Evolutionary conservation across 371 early-diverging fungal species (phyloP), one percentile per base, ranked within the genome.

Genomic region (Parasitella parasitica): DNA sequence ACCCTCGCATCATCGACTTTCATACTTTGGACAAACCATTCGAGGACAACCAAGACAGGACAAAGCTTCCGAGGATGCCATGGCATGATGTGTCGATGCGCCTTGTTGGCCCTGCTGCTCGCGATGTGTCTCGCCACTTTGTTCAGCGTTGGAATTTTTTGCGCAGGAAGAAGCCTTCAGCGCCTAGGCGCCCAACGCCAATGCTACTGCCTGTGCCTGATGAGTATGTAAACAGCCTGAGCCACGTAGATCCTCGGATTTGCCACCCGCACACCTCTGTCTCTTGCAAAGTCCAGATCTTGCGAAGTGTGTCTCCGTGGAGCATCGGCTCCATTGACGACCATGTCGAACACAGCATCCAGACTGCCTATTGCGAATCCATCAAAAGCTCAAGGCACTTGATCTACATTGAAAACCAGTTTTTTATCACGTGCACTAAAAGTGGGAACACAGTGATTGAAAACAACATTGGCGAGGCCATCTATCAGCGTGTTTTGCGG

Each of bases 41-140:
- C 52, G 74, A 70, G 57, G 72, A 77, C 22, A 67, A 69, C 35
- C 58, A 66, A 59, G 76, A 76, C 49, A 63, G 76, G 28, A 56
- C 54, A 11, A 63, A 36, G 6, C 36, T 72, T 16, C 86, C 93
- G 8, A 86, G 96, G 46, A 91, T 96, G 95, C 94, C 95, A n/a
- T 96, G 97, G 97, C 96, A 95, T 74, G 96, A 96, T 57, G 81
- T 95, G 2, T 87, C 89, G 3, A 78, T 90, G 73, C 83, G 81
- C 16, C 63, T 90, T 61, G 73, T 57, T 6, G 65, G 71, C 64
- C 51, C 66, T 54, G 77, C 91, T 3, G 92, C 91, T 5, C 78
- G 86, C 11, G 95, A 95, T 69, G 73, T 94, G 12, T 86, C 90
- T 3, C 82, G 91, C 20, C 96, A 95, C 72, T 96, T 96, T 71